Evolutionary conservation across 2,329 filamentous ascomycete species (phyloP).

Genomic region (Claviceps sp.): DNA sequence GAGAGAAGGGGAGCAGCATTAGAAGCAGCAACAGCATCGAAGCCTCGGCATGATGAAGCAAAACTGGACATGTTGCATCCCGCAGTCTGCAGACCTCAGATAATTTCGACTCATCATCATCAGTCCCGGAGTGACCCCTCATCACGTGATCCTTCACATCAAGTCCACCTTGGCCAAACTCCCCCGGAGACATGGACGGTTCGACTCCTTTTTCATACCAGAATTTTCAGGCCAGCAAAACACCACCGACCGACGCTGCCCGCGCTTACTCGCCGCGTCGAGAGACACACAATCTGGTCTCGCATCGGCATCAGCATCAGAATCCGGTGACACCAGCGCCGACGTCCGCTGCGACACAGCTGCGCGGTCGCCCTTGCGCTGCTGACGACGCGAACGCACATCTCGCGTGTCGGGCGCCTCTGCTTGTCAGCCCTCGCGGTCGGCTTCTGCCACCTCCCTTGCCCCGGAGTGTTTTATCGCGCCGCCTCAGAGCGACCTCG

Average conservation of each 20-base stretch:
- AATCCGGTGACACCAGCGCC: constrained; percentile 1
- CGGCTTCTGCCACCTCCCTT: constrained; percentile 6
- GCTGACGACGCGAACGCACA: neutral
- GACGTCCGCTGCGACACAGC: neutral
- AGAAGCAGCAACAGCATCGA: no score
- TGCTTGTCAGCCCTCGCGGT: constrained; percentile 1
- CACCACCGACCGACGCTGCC: constrained; percentile 7
- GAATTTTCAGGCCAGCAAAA: constrained; percentile 15
- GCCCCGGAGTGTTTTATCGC: constrained; percentile 5
- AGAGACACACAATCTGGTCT: constrained; percentile 6
- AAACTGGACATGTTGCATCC: no score
- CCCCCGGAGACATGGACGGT: constrained; percentile 4
- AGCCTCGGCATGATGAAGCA: no score
- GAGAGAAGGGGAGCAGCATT: no score
- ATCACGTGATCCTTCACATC: constrained; percentile 2
- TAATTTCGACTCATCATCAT: no score
- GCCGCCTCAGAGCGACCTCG: constrained; percentile 5
- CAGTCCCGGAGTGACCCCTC: no score
- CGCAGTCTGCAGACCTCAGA: neutral
- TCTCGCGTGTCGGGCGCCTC: constrained; percentile 6
- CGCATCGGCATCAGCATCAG: constrained; percentile 2
- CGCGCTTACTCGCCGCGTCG: constrained; percentile 7
- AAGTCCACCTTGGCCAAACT: constrained; percentile 4
- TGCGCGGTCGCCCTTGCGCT: neutral
- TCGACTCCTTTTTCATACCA: constrained; percentile 14